phyloP scores from a whole-genome alignment of 2,329 filamentous ascomycete species.

The Colletotrichum sp. region DNA sequence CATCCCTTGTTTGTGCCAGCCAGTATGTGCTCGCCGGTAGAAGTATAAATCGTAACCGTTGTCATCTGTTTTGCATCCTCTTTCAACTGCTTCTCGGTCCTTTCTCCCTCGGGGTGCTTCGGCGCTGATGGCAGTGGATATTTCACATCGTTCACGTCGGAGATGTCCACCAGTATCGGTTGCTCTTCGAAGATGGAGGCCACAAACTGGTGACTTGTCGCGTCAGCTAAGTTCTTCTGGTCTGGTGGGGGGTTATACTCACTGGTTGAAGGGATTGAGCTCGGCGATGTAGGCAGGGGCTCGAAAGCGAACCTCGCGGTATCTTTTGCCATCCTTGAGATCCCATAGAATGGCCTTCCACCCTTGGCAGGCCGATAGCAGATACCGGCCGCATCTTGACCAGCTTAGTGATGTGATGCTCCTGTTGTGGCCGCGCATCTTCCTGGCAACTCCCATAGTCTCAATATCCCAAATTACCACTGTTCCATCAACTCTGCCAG shows the following conservation, averaged over 20 bases:
- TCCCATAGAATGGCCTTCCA: conserved; percentile 99
- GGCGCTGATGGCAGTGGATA: conserved; percentile 82
- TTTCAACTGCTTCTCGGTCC: conserved; percentile 83
- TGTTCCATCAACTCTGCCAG: conserved; percentile 91
- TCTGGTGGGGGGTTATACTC: conserved; percentile 30
- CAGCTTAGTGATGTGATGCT: conserved; percentile 95
- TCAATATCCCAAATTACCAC: conserved; percentile 97
- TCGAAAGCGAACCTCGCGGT: conserved; percentile 88
- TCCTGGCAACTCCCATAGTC: conserved; percentile 94
- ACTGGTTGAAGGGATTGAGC: conserved; percentile 90
- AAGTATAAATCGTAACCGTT: conserved; percentile 88
- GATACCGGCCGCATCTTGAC: conserved; percentile 89
- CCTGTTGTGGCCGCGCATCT: conserved; percentile 89
- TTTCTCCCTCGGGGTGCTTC: conserved; percentile 75
- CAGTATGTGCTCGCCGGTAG: conserved; percentile 85
- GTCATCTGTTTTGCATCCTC: conserved; percentile 96
- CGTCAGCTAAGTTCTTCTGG: neutral
- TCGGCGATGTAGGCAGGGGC: conserved; percentile 96
- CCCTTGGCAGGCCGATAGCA: conserved; percentile 91
- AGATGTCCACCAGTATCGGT: conserved; percentile 85
- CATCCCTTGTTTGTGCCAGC: conserved; percentile 95
- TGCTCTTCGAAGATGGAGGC: conserved; percentile 94
- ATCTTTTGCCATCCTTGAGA: conserved; percentile 69
- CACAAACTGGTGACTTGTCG: conserved; percentile 72
- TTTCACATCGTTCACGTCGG: conserved; percentile 72